A percentile compares a stretch with the other conserved stretches of the same genome.
Conservation (phyloP, 371 early-diverging fungal genomes). For the Mucor ambiguus region DNA sequence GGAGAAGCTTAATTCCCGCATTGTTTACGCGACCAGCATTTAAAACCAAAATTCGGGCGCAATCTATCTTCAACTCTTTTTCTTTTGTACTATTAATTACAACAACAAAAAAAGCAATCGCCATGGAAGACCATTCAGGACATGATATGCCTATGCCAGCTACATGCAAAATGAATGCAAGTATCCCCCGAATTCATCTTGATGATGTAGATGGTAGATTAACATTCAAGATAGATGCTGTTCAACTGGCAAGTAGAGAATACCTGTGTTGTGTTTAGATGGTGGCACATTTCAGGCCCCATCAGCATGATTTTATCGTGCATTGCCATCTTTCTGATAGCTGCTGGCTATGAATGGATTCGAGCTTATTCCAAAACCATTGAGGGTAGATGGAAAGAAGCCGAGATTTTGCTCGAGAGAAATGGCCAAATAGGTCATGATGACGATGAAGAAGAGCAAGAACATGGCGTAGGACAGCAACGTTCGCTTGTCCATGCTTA, state of each 20-base stretch:
- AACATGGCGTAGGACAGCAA: slow-evolving; percentile 10
- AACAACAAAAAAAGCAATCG: not conserved
- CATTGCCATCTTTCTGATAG: slow-evolving; percentile 57
- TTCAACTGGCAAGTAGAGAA: slow-evolving; percentile 80
- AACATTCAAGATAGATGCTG: slow-evolving; percentile 60
- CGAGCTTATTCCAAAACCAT: slow-evolving; percentile 53
- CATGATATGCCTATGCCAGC: slow-evolving; percentile 29
- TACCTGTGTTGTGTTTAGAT: slow-evolving; percentile 76
- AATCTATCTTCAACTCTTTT: not conserved
- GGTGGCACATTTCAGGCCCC: slow-evolving; percentile 70
- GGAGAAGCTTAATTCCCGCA: slow-evolving; percentile 8
- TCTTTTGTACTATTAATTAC: not conserved
- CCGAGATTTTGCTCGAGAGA: slow-evolving; percentile 11
- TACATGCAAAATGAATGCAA: slow-evolving; percentile 41
- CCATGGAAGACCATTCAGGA: slow-evolving; percentile 27
- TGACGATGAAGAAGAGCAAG: slow-evolving; percentile 9
- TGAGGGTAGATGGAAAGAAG: slow-evolving; percentile 46
- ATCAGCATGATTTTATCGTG: slow-evolving; percentile 59
- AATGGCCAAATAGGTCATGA: slow-evolving; percentile 6
- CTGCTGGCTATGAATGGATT: slow-evolving; percentile 64
- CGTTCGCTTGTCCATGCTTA: slow-evolving; percentile 27
- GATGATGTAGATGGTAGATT: not conserved
- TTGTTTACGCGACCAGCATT: slow-evolving; percentile 3
- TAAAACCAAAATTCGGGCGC: not conserved
- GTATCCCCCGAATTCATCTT: not conserved